phyloP scores from a whole-genome alignment of 176 grass and related monocot species.

The Phoenix dactylifera region DNA sequence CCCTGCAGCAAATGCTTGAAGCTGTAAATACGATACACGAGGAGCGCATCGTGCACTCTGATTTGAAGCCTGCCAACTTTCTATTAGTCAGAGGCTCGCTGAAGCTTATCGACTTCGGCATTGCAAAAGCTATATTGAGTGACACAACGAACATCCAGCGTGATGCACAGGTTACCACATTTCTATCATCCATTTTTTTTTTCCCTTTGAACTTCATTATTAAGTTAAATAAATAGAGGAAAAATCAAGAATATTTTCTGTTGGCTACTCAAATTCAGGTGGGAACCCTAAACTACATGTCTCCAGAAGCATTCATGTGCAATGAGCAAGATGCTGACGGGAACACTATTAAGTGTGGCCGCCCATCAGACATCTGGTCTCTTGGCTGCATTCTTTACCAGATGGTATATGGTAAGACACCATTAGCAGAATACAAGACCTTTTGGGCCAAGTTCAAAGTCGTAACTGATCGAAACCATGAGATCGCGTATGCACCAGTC shows the following conservation, averaged over 20 bases:
- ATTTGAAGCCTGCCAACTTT: slow-evolving; percentile 95
- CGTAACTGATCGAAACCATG: slow-evolving; percentile 64
- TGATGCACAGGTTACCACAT: slow-evolving; percentile 65
- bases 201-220: too few species aligned
- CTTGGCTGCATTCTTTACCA: slow-evolving; percentile 94
- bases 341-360: slow-evolving; percentile 72
- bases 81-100: slow-evolving; percentile 68
- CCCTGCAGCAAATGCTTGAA: slow-evolving; percentile 94
- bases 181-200: not conserved
- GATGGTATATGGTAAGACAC: slow-evolving; percentile 97
- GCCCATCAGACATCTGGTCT: slow-evolving; percentile 94
- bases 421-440: slow-evolving; percentile 71
- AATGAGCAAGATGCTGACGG: slow-evolving; percentile 58
- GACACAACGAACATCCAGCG: slow-evolving; percentile 80
- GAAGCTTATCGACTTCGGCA: slow-evolving; percentile 84
- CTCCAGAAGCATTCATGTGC: slow-evolving; percentile 90
- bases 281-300: slow-evolving; percentile 99
- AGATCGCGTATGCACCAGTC: slow-evolving; percentile 53
- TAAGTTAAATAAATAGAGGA: too few species aligned
- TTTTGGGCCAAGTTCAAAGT: slow-evolving; percentile 87
- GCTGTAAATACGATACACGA: slow-evolving; percentile 90
- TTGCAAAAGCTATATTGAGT: slow-evolving; percentile 81
- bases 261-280: slow-evolving; percentile 35
- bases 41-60: slow-evolving; percentile 82
- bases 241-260: not conserved